phyloP scores from a whole-genome alignment of 1,284 basidiomycete genomes.

The Hemileia vastatrix region DNA sequence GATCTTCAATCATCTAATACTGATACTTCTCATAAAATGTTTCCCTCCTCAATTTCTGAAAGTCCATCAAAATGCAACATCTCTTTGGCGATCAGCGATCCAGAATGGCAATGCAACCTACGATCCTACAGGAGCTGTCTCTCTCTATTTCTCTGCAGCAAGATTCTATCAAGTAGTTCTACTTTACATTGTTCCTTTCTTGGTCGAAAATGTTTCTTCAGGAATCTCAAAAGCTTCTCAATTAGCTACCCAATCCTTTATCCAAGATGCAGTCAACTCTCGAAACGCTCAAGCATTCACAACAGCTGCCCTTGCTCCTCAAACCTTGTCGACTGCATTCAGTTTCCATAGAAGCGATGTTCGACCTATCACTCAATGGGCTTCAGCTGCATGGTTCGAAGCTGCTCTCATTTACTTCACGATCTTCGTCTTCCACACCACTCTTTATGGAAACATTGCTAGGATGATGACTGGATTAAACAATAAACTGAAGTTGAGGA shows the following conservation, averaged over 20 bases:
- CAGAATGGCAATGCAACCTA: constrained; percentile 37
- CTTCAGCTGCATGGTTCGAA: constrained; percentile 41
- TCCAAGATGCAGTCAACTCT: constrained; percentile 6
- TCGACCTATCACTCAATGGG: constrained; percentile 35
- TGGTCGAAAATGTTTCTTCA: constrained; percentile 22
- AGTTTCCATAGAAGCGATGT: constrained; percentile 38
- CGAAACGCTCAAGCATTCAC: constrained; percentile 14
- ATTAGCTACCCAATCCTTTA: neutral
- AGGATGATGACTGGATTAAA: constrained; percentile 34
- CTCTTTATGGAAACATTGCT: constrained; percentile 30
- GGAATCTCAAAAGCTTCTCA: too few species aligned
- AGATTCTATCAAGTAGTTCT: constrained; percentile 42
- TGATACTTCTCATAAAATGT: too few species aligned
- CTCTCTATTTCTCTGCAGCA: constrained; percentile 36
- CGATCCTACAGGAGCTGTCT: constrained; percentile 39
- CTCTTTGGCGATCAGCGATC: constrained; percentile 28
- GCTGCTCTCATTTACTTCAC: constrained; percentile 43
- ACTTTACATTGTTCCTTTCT: constrained; percentile 36
- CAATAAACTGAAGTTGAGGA: constrained; percentile 30
- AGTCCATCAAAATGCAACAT: constrained; percentile 32
- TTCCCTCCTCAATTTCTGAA: too few species aligned
- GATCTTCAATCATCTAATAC: too few species aligned
- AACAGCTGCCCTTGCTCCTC: constrained; percentile 33
- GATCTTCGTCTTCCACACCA: constrained; percentile 41
- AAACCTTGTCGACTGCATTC: constrained; percentile 38